Conservation (phyloP, 805 yeast species). For the Candida lessepsii region DNA sequence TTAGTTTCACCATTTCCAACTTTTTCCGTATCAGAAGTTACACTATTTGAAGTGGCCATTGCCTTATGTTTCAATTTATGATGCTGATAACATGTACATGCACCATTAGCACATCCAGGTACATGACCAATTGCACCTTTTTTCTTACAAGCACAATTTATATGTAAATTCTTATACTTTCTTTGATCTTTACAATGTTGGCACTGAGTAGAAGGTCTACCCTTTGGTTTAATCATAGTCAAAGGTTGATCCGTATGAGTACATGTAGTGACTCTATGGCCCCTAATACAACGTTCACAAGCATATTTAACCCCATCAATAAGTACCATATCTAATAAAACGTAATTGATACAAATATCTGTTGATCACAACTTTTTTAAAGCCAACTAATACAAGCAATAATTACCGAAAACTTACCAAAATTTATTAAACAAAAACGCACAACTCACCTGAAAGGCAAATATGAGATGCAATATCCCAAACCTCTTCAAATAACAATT, state of each 20-base stretch:
- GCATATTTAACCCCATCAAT: constrained; percentile 94
- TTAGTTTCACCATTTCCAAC: constrained; percentile 11
- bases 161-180: constrained; percentile 63
- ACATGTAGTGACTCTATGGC: constrained; percentile 94
- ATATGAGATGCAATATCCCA: constrained; percentile 6
- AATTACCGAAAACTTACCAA: background rate
- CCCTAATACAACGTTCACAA: constrained; percentile 93
- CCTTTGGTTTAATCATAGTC: constrained; percentile 93
- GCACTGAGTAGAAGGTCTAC: constrained; percentile 93
- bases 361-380: background rate
- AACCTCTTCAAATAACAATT: constrained; percentile 2
- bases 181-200: constrained; percentile 78
- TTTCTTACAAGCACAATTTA: constrained; percentile 68
- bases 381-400: background rate
- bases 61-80: constrained; percentile 14
- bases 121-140: constrained; percentile 41
- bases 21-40: background rate
- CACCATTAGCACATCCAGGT: constrained; percentile 34
- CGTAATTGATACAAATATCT: background rate
- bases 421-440: background rate
- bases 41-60: background rate
- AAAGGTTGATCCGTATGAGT: constrained; percentile 88
- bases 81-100: constrained; percentile 38
- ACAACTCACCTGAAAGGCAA: constrained; percentile 6
- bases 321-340: constrained; percentile 60